Percentiles rank a stretch among this genome's conserved stretches.
Evolutionary conservation across 2,329 filamentous ascomycete genomes (phyloP).

Genomic region (Penicillium capsulatum): DNA sequence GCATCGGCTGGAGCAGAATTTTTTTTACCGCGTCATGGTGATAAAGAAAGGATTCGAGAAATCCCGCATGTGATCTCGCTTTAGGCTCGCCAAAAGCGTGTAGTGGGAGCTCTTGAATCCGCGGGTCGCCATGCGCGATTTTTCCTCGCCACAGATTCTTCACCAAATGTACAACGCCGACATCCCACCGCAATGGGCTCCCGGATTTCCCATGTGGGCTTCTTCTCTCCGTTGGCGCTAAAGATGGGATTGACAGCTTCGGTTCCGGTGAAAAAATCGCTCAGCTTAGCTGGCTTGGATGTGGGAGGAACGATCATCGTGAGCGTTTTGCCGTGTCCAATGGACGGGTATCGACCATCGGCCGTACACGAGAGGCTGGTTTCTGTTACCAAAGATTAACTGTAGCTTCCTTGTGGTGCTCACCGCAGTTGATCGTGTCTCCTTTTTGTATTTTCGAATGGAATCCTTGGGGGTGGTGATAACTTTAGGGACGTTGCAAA

Average conservation of each 20-base stretch:
- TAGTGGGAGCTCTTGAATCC: slow-evolving; percentile 3
- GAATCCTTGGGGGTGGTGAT: no score
- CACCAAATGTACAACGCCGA: slow-evolving; percentile 3
- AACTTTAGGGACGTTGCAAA: no score
- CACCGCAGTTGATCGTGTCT: no score
- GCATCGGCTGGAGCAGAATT: not conserved
- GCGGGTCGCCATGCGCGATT: slow-evolving; percentile 18
- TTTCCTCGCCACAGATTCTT: slow-evolving; percentile 18
- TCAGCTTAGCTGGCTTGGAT: slow-evolving; percentile 6
- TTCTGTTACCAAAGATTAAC: not conserved
- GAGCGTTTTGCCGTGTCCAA: slow-evolving; percentile 22
- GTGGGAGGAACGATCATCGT: slow-evolving; percentile 7
- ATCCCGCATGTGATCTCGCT: slow-evolving; percentile 14
- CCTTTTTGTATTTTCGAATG: no score
- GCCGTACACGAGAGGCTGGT: not conserved
- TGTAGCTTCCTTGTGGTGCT: no score
- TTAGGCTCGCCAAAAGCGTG: slow-evolving; percentile 9
- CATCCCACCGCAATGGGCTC: slow-evolving; percentile 4
- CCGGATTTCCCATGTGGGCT: slow-evolving; percentile 3
- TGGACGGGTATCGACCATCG: slow-evolving; percentile 3
- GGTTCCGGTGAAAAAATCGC: slow-evolving; percentile 12
- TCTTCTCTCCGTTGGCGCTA: not conserved
- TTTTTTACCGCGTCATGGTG: not conserved
- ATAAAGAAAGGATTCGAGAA: slow-evolving; percentile 6
- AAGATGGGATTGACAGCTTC: slow-evolving; percentile 1